Conservation (phyloP, 768 basidiomycete species). For the Suillus brevipes region DNA sequence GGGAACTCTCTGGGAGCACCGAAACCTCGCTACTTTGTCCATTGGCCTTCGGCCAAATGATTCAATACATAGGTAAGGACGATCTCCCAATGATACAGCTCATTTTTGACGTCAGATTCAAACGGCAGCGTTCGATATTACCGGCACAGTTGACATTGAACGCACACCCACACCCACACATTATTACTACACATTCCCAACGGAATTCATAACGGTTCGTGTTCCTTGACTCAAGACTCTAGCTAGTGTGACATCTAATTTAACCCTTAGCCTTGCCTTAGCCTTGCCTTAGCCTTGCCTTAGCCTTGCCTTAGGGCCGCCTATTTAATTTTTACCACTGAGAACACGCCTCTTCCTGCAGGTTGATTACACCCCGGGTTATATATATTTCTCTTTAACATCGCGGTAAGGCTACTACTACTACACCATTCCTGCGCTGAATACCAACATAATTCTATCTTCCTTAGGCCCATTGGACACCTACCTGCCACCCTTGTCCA, state of each 20-base stretch:
- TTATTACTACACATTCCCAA: not conserved
- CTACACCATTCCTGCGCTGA: conserved; percentile 86
- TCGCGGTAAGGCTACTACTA: too few species aligned
- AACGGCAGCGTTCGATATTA: not conserved
- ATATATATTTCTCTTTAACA: too few species aligned
- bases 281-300: too few species aligned
- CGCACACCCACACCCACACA: not conserved
- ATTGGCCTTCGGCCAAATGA: not conserved
- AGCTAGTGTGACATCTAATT: not conserved
- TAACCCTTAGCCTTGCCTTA: too few species aligned
- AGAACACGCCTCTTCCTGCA: not conserved
- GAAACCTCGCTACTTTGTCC: not conserved
- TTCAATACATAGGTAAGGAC: not conserved
- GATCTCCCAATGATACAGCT: not conserved
- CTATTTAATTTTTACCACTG: too few species aligned
- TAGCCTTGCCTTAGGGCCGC: too few species aligned
- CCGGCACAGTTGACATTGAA: not conserved
- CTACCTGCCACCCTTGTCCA: too few species aligned
- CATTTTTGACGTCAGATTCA: not conserved
- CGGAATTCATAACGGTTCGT: not conserved
- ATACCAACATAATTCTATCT: conserved; percentile 92
- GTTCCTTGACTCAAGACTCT: not conserved
- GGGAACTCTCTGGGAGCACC: not conserved
- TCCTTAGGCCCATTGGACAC: conserved; percentile 45
- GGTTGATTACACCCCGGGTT: too few species aligned